These are phyloP conservation scores for Draba incana DNA, from an alignment of 345 rosid species.

Conservation along the genomic window DNA sequence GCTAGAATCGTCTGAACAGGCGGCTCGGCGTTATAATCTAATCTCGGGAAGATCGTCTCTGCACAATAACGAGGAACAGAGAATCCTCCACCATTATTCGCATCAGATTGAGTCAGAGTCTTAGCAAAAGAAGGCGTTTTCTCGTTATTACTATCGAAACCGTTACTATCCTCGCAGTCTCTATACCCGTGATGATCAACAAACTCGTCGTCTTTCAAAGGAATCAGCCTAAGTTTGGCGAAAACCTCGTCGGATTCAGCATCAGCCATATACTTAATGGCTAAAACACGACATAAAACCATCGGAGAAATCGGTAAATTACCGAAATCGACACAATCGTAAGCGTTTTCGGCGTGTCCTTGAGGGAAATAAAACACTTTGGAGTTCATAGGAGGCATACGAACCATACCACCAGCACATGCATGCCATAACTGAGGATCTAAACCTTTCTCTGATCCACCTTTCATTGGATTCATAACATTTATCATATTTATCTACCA, in stretches of 20 bases:
- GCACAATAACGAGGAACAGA: conserved; percentile 99
- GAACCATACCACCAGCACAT: conserved; percentile 97
- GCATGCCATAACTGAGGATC: conserved; percentile 99
- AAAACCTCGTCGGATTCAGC: conserved; percentile 90
- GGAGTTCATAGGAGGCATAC: conserved; percentile 78
- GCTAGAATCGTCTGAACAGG: conserved; percentile 96
- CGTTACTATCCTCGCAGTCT: conserved; percentile 39
- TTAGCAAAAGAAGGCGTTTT: conserved; percentile 91
- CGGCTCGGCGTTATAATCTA: conserved; percentile 87
- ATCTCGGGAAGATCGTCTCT: conserved; percentile 84
- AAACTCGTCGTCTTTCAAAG: conserved; percentile 50
- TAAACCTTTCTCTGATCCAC: conserved; percentile 57
- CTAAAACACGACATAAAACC: conserved; percentile 64
- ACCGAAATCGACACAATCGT: conserved; percentile 59
- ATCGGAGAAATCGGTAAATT: conserved; percentile 53
- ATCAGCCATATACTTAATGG: conserved; percentile 83
- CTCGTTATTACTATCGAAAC: conserved; percentile 49
- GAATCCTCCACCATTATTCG: conserved; percentile 98
- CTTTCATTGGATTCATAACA: conserved; percentile 53
- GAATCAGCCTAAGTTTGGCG: conserved; percentile 65
- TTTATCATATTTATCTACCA: conserved; percentile 41
- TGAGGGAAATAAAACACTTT: conserved; percentile 89
- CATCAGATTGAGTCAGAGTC: conserved; percentile 95
- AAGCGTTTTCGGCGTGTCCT: conserved; percentile 94
- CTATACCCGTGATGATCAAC: conserved; percentile 43